A percentile compares a stretch with the other conserved stretches of the same genome.
Conservation (phyloP, 2,329 filamentous ascomycete species). For the Uncinocarpus reesii region DNA sequence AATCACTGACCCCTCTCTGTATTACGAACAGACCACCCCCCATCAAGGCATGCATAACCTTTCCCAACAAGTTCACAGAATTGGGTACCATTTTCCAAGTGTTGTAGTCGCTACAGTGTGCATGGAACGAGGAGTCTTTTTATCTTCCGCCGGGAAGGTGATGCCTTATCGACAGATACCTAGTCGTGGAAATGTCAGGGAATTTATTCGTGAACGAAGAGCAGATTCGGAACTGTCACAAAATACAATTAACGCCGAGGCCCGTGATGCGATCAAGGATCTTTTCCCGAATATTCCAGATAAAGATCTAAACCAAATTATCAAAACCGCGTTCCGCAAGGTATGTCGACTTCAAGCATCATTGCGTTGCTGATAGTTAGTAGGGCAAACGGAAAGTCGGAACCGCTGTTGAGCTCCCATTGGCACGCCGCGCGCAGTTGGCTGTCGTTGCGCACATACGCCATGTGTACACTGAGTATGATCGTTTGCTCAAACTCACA, state of each 20-base stretch:
- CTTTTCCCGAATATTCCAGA: conserved; percentile 54
- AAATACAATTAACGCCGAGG: conserved; percentile 46
- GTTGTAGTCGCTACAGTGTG: conserved; percentile 50
- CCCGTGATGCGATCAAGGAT: conserved; percentile 49
- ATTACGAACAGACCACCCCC: conserved; percentile 37
- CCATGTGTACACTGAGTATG: conserved; percentile 53
- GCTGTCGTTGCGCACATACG: conserved; percentile 54
- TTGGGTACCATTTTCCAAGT: conserved; percentile 54
- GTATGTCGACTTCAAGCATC: conserved; percentile 28
- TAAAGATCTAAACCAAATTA: conserved; percentile 47
- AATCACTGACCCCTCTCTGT: conserved; percentile 11
- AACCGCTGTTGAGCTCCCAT: conserved; percentile 43
- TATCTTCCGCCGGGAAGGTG: conserved; percentile 40
- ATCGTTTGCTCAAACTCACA: conserved; percentile 45
- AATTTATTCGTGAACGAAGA: conserved; percentile 14
- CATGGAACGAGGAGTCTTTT: conserved; percentile 37
- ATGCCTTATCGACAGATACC: conserved; percentile 29
- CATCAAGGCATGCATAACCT: conserved; percentile 43
- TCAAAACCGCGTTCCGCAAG: conserved; percentile 51
- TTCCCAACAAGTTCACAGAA: conserved; percentile 50
- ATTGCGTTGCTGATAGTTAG: conserved; percentile 19
- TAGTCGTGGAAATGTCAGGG: conserved; percentile 18
- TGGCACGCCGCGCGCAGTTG: conserved; percentile 50
- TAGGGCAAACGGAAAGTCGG: conserved; percentile 49
- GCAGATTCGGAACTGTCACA: conserved; percentile 29